These are phyloP conservation scores for Eremomyces bilateralis DNA, from an alignment of 495 filamentous ascomycete genomes.

Conservation along the genomic window DNA sequence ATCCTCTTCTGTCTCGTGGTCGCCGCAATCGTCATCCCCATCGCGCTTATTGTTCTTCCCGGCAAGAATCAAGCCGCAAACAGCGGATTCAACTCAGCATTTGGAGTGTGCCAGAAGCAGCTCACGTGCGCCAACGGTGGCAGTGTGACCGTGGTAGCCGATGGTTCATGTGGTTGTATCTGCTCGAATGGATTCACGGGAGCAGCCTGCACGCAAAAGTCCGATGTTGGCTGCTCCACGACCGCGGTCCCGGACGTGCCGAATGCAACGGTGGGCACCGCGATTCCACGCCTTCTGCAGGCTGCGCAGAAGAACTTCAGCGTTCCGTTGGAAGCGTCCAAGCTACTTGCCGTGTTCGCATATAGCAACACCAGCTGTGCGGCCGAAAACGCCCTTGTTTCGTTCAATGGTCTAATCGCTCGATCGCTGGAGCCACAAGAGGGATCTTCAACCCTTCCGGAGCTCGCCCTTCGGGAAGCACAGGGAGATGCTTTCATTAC, in stretches of 20 bases:
- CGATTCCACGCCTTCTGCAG: conserved; percentile 49
- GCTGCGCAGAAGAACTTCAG: conserved; percentile 46
- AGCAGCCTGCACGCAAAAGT: conserved; percentile 37
- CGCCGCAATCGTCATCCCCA: conserved; percentile 71
- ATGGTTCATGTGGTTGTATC: conserved; percentile 56
- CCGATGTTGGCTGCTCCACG: conserved; percentile 49
- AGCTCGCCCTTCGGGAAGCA: too few species aligned
- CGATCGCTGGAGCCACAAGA: neutral
- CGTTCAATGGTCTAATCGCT: conserved; percentile 36
- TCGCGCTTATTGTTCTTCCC: conserved; percentile 54
- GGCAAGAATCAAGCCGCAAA: conserved; percentile 21
- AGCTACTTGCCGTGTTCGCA: conserved; percentile 57
- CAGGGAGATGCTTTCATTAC: neutral
- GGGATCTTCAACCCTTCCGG: too few species aligned
- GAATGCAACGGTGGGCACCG: conserved; percentile 64
- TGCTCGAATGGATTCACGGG: conserved; percentile 77
- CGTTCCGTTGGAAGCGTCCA: conserved; percentile 42
- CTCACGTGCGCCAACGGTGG: conserved; percentile 61
- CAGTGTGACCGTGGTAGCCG: conserved; percentile 36
- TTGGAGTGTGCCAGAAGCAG: conserved; percentile 13
- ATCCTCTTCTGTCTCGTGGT: conserved; percentile 52
- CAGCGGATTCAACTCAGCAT: conserved; percentile 14
- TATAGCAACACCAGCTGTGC: conserved; percentile 50
- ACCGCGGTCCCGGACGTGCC: conserved; percentile 26
- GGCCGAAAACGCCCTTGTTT: conserved; percentile 66